Evolutionary conservation across 495 filamentous ascomycete species (phyloP).

Genomic region (Arthonia radiata): DNA sequence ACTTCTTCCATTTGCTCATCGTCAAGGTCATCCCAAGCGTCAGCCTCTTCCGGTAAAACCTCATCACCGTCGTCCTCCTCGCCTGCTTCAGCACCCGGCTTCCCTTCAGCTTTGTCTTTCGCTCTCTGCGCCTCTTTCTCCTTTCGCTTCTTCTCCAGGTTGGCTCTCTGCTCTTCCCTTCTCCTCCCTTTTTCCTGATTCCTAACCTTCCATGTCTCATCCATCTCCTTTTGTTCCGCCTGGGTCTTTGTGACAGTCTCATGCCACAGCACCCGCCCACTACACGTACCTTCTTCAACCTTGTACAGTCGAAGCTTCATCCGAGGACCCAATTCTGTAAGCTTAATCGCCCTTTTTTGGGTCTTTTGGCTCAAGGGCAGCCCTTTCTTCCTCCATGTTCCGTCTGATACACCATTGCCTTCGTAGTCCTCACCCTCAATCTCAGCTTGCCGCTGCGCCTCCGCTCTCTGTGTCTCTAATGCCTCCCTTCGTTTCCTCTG

Average conservation of each 20-base stretch:
- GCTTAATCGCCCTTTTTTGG: conserved; percentile 71
- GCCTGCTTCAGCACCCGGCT: conserved; percentile 1
- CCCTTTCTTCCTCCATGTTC: conserved; percentile 1
- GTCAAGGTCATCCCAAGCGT: conserved; percentile 28
- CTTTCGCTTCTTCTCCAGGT: conserved; percentile 58
- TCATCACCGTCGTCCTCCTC: conserved; percentile 9
- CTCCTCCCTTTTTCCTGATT: conserved; percentile 60
- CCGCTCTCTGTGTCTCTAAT: conserved; percentile 15
- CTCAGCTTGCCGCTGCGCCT: conserved; percentile 3
- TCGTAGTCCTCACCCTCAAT: conserved; percentile 8
- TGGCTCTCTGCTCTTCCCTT: conserved; percentile 58
- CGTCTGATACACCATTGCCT: conserved; percentile 8
- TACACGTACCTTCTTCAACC: conserved; percentile 83
- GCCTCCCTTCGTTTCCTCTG: conserved; percentile 20
- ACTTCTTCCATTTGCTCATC: conserved; percentile 32
- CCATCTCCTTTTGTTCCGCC: conserved; percentile 48
- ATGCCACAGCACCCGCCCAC: conserved; percentile 92
- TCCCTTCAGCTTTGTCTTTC: conserved; percentile 14
- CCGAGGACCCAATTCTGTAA: conserved; percentile 77
- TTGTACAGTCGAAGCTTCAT: conserved; percentile 79
- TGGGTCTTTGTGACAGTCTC: conserved; percentile 68
- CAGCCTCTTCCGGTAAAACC: conserved; percentile 27
- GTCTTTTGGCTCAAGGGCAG: conserved; percentile 7
- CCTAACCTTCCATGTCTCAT: conserved; percentile 54
- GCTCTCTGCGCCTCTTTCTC: conserved; percentile 27